These are phyloP conservation scores for Mycena indigotica DNA, from an alignment of 768 basidiomycete genomes.

Conservation along the genomic window DNA sequence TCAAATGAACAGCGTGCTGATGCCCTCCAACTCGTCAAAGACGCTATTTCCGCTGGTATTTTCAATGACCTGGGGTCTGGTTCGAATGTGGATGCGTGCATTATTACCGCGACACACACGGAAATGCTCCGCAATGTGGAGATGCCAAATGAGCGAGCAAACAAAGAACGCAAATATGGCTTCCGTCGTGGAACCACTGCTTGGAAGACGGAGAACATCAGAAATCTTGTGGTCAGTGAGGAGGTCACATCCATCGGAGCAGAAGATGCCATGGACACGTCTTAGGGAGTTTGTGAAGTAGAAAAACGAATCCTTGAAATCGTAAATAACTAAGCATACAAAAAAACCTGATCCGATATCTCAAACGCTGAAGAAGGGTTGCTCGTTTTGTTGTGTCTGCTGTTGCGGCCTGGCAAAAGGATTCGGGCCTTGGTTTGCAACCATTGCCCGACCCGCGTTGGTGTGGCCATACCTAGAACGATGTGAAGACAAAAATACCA, in stretches of 20 bases:
- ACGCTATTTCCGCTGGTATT: constrained; percentile 92
- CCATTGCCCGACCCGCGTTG: constrained; percentile 48
- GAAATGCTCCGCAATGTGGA: constrained; percentile 95
- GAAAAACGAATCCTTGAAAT: neutral
- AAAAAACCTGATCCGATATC: constrained; percentile 1
- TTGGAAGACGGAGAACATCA: constrained; percentile 79
- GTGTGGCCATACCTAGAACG: constrained; percentile 58
- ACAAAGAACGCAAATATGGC: constrained; percentile 70
- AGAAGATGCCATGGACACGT: constrained; percentile 82
- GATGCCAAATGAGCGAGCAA: constrained; percentile 83
- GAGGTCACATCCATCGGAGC: constrained; percentile 53
- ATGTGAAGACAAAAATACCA: too few relatives aligned
- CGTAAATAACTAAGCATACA: constrained; percentile 7
- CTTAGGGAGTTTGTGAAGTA: constrained; percentile 39
- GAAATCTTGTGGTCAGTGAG: constrained; percentile 73
- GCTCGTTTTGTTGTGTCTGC: constrained; percentile 57
- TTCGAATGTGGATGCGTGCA: constrained; percentile 96
- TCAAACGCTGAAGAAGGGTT: constrained; percentile 80
- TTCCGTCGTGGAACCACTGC: constrained; percentile 90
- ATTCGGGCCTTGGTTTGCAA: constrained; percentile 52
- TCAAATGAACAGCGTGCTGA: constrained; percentile 60
- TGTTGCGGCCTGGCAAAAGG: constrained; percentile 69
- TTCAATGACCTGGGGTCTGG: constrained; percentile 99
- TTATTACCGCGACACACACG: constrained; percentile 84
- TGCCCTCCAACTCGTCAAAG: constrained; percentile 80